Evolutionary conservation across 1,284 basidiomycete species (phyloP), one percentile per base, ranked within the genome.

Genomic region (Leccinum fallax): DNA sequence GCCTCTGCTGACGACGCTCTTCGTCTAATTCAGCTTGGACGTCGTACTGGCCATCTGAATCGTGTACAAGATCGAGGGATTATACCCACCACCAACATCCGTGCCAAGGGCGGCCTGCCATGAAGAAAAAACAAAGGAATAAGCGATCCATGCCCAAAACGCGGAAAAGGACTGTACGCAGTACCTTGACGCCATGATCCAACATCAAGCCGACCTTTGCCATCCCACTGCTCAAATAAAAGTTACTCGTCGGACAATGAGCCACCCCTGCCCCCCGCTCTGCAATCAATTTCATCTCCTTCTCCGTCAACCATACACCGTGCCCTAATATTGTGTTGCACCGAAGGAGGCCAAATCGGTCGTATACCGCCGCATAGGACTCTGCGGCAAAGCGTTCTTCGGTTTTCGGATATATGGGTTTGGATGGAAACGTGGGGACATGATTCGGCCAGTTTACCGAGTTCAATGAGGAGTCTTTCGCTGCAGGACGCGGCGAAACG

Each of bases 401-500:
- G 76, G 74, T 95, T 97, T 79, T 98, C 96, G 19, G 89, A 88
- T 43, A 98, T 86, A 77, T 98, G 95, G 0, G 96, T 98, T 76
- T 98, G 96, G 53, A 97, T 90, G 46, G 84, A 83, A 30, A 97
- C 78, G 0, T 80, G 73, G 9, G 85, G 81, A 63, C 88, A 78
- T 1, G 77, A 69, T 24, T 71, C 67, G 0, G 85, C 86, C 16
- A 68, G 66, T 1, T 81, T 67, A 9, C 90, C 87, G 11, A 98
- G 81, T 1, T 78, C 77, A 1, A 70, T 61, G 54, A 98, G 83
- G 36, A 97, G 85, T 10, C 83, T 78, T 8, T 82, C 75, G 0
- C 93, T 88, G 76, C 94, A 97, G 19, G 91, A 88, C 64, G 98
- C 90, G 30, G 95, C 96, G 76, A 98, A 98, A n/a, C 96, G 90